Evolutionary conservation across 371 early-diverging fungal species (phyloP), one percentile per base, ranked within the genome.

Genomic region (Mortierella sp.): DNA sequence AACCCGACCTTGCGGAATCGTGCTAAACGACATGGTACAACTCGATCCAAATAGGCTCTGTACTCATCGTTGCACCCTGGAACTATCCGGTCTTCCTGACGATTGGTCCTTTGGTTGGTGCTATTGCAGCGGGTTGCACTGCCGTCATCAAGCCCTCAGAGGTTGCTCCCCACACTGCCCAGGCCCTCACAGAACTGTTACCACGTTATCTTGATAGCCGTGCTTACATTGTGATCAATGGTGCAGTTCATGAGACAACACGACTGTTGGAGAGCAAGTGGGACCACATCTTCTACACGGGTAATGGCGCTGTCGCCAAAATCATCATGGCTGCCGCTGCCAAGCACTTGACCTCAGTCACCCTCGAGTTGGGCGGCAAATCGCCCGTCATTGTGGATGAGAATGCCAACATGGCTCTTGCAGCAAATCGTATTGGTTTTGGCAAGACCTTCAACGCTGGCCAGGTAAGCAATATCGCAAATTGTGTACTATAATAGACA

Each of bases 111-210:
- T 45, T 91, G 49, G 83, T 86, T 22, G 92, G 93, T 31, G 95
- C 96, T n/a, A 84, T 96, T 68, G 95, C 95, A 21, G 94, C 94
- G 1, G 98, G 98, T n/a, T 94, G 94, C 81, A 89, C 90, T 13
- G 93, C 86, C 28, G 76, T 94, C 3, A 34, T 96, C 55, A 98
- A 98, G 89, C 96, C 95, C 10, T 95, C 96, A 3, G 98, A 98
- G 81, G 80, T 95, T 2, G 80, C 95, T 2, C 95, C 83, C 10
- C 84, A 93, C 73, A 85, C 92, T 1, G 89, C 94, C 17, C 82
- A 82, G 19, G 60, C 86, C 24, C 57, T 96, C 19, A 87, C 88
- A 2, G 80, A 83, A 17, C 69, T 94, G 19, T 50, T 96, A 24
- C 82, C 88, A 16, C 82, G 85, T 63, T 95, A 94, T 76, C 70